phyloP scores from a whole-genome alignment of 2,329 filamentous ascomycete species.

The Penicillium sp. region DNA sequence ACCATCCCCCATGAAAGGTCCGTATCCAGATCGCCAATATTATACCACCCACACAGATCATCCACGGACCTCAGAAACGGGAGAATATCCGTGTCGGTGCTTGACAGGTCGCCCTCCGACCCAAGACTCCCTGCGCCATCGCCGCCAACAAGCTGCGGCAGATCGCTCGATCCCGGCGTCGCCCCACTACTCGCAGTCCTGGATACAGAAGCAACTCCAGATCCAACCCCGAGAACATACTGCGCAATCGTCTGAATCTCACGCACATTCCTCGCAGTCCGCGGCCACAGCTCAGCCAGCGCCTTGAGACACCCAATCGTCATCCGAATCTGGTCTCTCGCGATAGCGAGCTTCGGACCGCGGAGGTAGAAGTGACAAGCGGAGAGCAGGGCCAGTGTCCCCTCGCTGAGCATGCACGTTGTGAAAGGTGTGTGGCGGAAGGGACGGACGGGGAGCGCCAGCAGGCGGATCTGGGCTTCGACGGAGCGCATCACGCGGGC shows the following conservation, averaged over 20 bases:
- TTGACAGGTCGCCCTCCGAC: background rate
- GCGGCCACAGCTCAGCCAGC: conserved; percentile 45
- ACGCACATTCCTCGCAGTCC: conserved; percentile 41
- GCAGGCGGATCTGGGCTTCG: conserved; percentile 45
- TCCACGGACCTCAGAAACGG: background rate
- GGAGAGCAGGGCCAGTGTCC: background rate
- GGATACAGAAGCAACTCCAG: too few relatives aligned
- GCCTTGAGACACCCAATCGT: conserved; percentile 9
- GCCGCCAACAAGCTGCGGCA: background rate
- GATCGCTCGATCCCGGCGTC: background rate
- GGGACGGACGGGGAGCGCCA: conserved; percentile 41
- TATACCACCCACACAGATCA: background rate
- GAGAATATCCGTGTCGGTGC: background rate
- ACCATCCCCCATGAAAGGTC: background rate
- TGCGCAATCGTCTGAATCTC: conserved; percentile 50
- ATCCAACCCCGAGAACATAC: conserved; percentile 30
- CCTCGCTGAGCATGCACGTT: background rate
- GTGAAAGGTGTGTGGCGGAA: conserved; percentile 35
- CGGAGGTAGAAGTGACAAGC: background rate
- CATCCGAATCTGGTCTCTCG: background rate
- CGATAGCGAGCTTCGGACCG: background rate
- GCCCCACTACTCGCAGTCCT: too few relatives aligned
- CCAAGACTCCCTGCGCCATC: background rate
- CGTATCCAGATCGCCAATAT: background rate
- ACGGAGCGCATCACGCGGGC: conserved; percentile 44